Evolutionary conservation across 2,329 filamentous ascomycete species (phyloP), one percentile per base, ranked within the genome.

Genomic region (Scytalidium lignicola): DNA sequence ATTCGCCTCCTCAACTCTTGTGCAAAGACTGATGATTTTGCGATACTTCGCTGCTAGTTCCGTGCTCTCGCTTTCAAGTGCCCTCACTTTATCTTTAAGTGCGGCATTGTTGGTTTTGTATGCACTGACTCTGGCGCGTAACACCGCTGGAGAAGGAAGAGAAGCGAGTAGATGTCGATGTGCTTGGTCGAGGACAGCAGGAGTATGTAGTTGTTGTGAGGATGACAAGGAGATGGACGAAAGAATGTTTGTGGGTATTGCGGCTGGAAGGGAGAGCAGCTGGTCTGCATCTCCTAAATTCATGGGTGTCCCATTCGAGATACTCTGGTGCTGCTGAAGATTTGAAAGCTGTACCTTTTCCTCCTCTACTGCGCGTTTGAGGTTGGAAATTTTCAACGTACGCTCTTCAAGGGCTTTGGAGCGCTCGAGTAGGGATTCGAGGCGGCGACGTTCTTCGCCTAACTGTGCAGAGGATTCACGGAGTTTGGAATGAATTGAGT

Each of bases 41-140:
- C 90, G 80, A 65, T 96, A 96, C 68, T 93, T 90, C 56, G 86
- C 76, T 62, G 96, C 92, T 3, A 95, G 76, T 47, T 96, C 90
- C 3, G 83, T 85, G 58, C 89, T 92, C 51, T 88, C 83, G 23
- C 85, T 84, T 64, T 89, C 85, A 8, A 99, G 76, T 5, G 79
- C 79, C 17, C 79, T 77, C 2, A 90, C 84, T 58, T 86, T 81
- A 45, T 81, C 79, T 47, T 80, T 73, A 12, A 93, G 81, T 17
- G 78, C 74, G 40, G 78, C 74, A 41, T 90, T 89, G 43, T 90
- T 83, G 12, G 74, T 71, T 49, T 80, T 76, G 52, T 96, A 86
- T 2, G 88, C 87, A 39, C 80, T 78, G 18, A 90, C 73, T 6
- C 86, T 76, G 28, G 87, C 83, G 22, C 79, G 78, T 22, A 97